Base-by-base conservation (phyloP, 148 eudicot genomes). In the Cornus florida region DNA sequence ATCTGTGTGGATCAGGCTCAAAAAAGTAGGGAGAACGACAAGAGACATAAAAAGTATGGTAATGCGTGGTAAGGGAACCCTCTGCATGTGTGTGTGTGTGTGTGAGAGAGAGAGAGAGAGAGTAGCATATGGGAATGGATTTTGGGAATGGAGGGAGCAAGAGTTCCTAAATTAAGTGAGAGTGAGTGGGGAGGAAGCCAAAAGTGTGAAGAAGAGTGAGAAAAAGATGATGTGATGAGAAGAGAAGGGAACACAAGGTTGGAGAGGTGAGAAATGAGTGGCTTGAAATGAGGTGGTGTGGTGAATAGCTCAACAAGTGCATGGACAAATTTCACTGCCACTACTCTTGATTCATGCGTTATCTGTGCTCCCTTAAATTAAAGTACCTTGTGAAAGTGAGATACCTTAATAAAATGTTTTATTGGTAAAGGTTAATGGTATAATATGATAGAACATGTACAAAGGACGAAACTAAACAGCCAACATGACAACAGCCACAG, bases 251-350 rank as follows among this genome's bases (percentile, higher is more conserved):
- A 43, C 56, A 50, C 75, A 50, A 72, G 62, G 38, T 23, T 72
- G 62, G 59, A 35, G 38, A 33, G 33, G 75, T 6, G 48, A 72
- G 62, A 10, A 72, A 48, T 72, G 3, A 68, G 20, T 53, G 72
- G 72, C 79, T 24, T 67, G 16, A 76, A 76, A 67, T 48, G 79
- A 23, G 79, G 79, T 28, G 8, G 71, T 28, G 60, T 14, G 20
- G 50, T 43, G 48, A 43, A 43, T 43, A 53, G 22, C 20, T 17
- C 23, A 62, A 10, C 4, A 20, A 62, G 22, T 62, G 24, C 19
- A 62, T 20, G 24, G 66, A 62, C 66, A 62, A 6, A 62, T 7
- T 2, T 62, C 23, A 62, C 66, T 62, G 19, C 57, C 38, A 35
- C n/a, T 57, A 10, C 57, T 38, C 33, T 75, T 67, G 20, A 48